Conservation (phyloP, 2,329 filamentous ascomycete genomes). For the Didymella keratinophila region DNA sequence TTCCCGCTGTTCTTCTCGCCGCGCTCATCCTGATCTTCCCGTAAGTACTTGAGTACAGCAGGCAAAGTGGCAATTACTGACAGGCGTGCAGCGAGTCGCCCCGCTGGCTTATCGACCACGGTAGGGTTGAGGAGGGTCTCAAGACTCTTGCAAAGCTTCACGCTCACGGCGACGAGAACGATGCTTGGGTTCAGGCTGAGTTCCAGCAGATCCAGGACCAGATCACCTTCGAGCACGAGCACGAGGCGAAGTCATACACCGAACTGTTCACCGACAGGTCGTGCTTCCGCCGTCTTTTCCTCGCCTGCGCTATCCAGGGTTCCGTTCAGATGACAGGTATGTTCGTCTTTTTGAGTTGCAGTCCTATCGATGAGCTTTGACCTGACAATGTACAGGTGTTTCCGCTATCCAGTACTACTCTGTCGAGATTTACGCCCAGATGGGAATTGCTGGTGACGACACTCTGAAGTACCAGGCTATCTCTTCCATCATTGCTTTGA, state of each 20-base stretch:
- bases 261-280: constrained; percentile 73
- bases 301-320: constrained; percentile 74
- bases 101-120: constrained; percentile 78
- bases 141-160: constrained; percentile 73
- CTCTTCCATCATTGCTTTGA: constrained; percentile 72
- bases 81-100: constrained; percentile 38
- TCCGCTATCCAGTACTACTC: constrained; percentile 75
- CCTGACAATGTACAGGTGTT: no score
- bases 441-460: constrained; percentile 70
- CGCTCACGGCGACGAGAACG: constrained; percentile 69
- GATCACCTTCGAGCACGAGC: constrained; percentile 71
- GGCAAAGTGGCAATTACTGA: no score
- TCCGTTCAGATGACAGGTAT: constrained; percentile 79
- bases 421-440: constrained; percentile 70
- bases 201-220: constrained; percentile 73
- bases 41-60: constrained; percentile 52
- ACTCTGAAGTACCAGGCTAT: constrained; percentile 80
- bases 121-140: constrained; percentile 70
- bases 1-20: constrained; percentile 71
- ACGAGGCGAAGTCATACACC: constrained; percentile 72
- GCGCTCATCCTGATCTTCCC: constrained; percentile 75
- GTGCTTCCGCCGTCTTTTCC: constrained; percentile 74
- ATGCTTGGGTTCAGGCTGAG: constrained; percentile 76
- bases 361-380: no score
- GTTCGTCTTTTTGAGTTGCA: no score